Base-by-base conservation (phyloP, 352 stramenopile genomes). In the Globisporangium solare region DNA sequence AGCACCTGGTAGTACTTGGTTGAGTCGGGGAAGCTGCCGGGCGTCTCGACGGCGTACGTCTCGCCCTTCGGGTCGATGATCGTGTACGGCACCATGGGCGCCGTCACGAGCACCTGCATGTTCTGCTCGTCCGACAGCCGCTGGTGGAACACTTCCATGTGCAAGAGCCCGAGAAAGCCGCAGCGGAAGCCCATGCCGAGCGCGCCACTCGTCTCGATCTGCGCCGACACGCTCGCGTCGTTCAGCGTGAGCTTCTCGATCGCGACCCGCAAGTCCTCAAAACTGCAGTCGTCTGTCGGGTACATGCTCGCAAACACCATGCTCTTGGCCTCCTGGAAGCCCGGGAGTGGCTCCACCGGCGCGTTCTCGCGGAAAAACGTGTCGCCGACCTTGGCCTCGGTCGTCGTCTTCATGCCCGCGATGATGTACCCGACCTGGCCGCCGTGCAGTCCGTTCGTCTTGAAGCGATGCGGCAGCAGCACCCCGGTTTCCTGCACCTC, bases 231-330 rank as follows among this genome's bases (percentile, higher is more conserved):
- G 49, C 95, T 97, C 3, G 95, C 94, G 69, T 99, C 97, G 63
- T 99, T 99, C 0, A 99, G 70, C 43, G 92, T 94, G 5, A 99
- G 84, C 60, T 96, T 91, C 55, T 98, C 93, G 15, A 99, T 96
- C 7, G 97, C 95, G 1, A 86, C 82, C n/a, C 88, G 86, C 49
- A 99, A 68, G 47, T 98, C 96, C 53, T 99, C 96, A 66, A 99
- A 99, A 39, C 80, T 95, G 55, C 89, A 95, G 51, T 95, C 88
- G 48, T 99, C 95, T 11, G 97, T 94, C 5, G 97, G 97, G 77
- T 98, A 99, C 64, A 99, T 96, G 60, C 88, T 98, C 7, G 97
- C 96, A 77, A 98, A 99, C n/a, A 99, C 96, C 96, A 99, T 99
- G 22, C 80, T 92, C 15, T 79, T 75, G 2, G 81, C 85, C 51